phyloP scores from a whole-genome alignment of 495 filamentous ascomycete species.

The Podospora sp. region DNA sequence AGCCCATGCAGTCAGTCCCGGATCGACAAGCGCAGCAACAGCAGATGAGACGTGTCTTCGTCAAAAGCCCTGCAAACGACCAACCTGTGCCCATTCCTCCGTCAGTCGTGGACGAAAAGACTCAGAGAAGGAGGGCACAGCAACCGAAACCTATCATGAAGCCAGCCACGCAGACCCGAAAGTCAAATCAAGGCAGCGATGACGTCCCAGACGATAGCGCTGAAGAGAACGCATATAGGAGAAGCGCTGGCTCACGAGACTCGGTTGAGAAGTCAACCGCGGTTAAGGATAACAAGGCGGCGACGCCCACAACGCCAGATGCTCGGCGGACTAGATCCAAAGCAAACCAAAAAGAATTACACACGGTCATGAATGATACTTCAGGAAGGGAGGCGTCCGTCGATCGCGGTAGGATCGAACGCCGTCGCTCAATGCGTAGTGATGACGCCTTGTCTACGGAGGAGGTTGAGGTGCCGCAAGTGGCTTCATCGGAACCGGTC shows the following conservation, averaged over 20 bases:
- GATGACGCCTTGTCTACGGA: too few relatives aligned
- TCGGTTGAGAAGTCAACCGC: too few relatives aligned
- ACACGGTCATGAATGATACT: too few relatives aligned
- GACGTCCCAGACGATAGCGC: not conserved
- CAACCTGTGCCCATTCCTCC: slow-evolving; percentile 29
- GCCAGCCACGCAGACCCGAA: slow-evolving; percentile 19
- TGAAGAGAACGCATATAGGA: too few relatives aligned
- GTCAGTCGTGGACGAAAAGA: slow-evolving; percentile 45
- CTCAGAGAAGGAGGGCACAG: slow-evolving; percentile 32
- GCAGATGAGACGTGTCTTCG: slow-evolving; percentile 37
- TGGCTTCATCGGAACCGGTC: too few relatives aligned
- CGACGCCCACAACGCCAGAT: not conserved
- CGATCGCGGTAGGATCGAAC: too few relatives aligned
- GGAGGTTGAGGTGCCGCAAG: too few relatives aligned
- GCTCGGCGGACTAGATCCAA: not conserved
- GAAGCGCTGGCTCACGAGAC: too few relatives aligned
- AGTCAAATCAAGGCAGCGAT: not conserved
- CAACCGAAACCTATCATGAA: slow-evolving; percentile 48
- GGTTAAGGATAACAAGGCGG: too few relatives aligned
- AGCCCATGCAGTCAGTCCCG: not conserved
- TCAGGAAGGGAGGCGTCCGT: too few relatives aligned
- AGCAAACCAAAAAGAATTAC: not conserved
- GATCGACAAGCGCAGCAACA: not conserved
- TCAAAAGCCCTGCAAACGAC: slow-evolving; percentile 40
- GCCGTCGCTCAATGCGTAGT: too few relatives aligned